phyloP scores from a whole-genome alignment of 2,329 filamentous ascomycete genomes.

The Colletotrichum tanaceti region DNA sequence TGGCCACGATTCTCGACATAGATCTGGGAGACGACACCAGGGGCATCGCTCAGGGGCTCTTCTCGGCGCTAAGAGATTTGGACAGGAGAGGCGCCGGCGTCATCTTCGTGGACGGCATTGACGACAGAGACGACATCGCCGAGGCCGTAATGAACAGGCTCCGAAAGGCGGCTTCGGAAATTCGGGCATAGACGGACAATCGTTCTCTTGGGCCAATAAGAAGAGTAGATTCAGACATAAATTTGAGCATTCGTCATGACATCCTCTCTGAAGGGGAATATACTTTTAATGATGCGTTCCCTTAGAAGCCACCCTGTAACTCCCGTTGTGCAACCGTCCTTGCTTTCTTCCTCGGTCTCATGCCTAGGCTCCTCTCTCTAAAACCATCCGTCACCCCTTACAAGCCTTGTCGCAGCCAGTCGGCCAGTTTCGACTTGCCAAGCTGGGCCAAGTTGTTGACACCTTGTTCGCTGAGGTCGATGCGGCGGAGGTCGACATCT shows the following conservation, averaged over 20 bases:
- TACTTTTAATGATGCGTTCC: constrained; percentile 42
- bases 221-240: constrained; percentile 41
- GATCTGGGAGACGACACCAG: constrained; percentile 76
- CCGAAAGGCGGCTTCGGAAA: constrained; percentile 78
- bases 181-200: constrained; percentile 57
- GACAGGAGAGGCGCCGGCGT: constrained; percentile 82
- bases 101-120: constrained; percentile 92
- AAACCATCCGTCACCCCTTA: constrained; percentile 52
- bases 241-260: constrained; percentile 40
- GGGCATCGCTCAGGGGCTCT: constrained; percentile 86
- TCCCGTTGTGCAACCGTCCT: constrained; percentile 31
- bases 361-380: constrained; percentile 2
- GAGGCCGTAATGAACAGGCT: constrained; percentile 88
- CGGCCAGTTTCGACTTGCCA: constrained; percentile 89
- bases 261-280: constrained; percentile 20
- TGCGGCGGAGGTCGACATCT: constrained; percentile 91
- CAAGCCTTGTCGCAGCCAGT: constrained; percentile 88
- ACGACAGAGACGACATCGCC: constrained; percentile 82
- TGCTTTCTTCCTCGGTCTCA: constrained; percentile 13
- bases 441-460: constrained; percentile 94
- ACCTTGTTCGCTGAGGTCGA: constrained; percentile 95
- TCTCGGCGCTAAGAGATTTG: constrained; percentile 86
- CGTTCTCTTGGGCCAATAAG: neutral
- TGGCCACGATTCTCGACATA: constrained; percentile 72
- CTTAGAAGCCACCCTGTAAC: constrained; percentile 41